phyloP scores from a whole-genome alignment of 306 rosid genomes.

The Glycine tomentella region DNA sequence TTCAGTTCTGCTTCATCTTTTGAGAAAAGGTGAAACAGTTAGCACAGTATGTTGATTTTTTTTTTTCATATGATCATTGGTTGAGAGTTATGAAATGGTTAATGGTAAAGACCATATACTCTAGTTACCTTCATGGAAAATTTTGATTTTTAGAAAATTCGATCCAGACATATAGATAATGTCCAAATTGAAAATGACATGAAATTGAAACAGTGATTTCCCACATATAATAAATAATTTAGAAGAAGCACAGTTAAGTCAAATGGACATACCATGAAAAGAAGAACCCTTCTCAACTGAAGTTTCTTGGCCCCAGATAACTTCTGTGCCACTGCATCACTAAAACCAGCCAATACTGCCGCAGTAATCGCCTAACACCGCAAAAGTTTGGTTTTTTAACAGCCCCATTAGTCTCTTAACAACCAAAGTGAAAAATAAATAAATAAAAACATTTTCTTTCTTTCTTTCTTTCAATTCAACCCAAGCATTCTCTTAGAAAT shows the following conservation, averaged over 20 bases:
- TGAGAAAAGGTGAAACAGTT: constrained; percentile 15
- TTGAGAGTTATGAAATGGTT: constrained; percentile 10
- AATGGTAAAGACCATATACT: background rate
- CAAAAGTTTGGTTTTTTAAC: constrained; percentile 16
- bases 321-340: constrained; percentile 89
- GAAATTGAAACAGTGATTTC: constrained; percentile 19
- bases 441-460: background rate
- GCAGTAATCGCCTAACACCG: constrained; percentile 85
- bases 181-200: constrained; percentile 19
- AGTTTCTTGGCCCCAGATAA: constrained; percentile 86
- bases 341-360: constrained; percentile 78
- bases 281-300: constrained; percentile 80
- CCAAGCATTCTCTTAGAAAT: background rate
- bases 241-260: background rate
- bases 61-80: background rate
- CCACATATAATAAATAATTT: background rate
- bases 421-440: background rate
- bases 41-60: background rate
- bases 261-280: constrained; percentile 66
- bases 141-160: background rate
- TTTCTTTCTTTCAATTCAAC: constrained; percentile 17
- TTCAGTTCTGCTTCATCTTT: background rate
- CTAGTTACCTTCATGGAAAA: constrained; percentile 7
- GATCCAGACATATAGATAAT: constrained; percentile 18
- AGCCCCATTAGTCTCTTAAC: constrained; percentile 35